Evolutionary conservation across 441 rosid genomes (phyloP).

Genomic region (Pelargonium fulgidum): DNA sequence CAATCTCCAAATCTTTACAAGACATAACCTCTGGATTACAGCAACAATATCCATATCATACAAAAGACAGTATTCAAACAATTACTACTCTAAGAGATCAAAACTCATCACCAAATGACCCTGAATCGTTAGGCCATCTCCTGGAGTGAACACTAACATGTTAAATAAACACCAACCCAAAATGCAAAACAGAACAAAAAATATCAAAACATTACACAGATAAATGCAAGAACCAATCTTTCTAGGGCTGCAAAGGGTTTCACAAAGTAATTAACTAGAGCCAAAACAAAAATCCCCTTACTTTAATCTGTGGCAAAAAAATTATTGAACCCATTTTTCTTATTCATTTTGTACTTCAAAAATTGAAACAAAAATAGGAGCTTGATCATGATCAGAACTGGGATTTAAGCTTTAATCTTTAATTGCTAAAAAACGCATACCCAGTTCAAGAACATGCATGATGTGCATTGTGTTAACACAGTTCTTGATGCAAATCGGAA

Average conservation of each 20-base stretch:
- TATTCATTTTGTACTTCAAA: not conserved
- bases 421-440: not conserved
- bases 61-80: conserved; percentile 8
- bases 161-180: not conserved
- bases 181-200: not conserved
- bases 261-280: too few species aligned
- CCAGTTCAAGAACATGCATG: conserved; percentile 7
- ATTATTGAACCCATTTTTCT: not conserved
- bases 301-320: not conserved
- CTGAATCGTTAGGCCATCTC: too few species aligned
- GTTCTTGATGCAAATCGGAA: not conserved
- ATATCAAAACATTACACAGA: not conserved
- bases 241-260: not conserved
- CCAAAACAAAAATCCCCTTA: not conserved
- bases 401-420: not conserved
- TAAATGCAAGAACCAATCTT: conserved; percentile 4
- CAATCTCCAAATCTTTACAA: conserved; percentile 38
- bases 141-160: not conserved
- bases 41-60: conserved; percentile 33
- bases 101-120: not conserved
- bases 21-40: conserved; percentile 27
- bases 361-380: not conserved
- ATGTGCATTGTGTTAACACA: not conserved
- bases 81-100: not conserved
- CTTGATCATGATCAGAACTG: not conserved